Conservation (phyloP, 768 basidiomycete genomes). For the Agrocybe chaxingu region DNA sequence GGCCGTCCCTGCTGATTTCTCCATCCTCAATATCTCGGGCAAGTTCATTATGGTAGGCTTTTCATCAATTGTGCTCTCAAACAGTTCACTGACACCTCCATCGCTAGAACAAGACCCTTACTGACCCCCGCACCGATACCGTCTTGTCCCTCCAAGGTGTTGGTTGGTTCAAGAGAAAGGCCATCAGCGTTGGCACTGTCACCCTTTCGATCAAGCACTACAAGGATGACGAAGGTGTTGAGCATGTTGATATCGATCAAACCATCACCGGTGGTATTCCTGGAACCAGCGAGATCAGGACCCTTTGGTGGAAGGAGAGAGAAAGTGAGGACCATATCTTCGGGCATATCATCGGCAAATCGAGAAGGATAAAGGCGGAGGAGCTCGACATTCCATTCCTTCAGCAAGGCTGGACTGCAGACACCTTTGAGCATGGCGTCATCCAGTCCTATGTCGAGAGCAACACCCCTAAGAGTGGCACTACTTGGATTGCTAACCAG, state of each 20-base stretch:
- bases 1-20: conserved; percentile 63
- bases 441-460: conserved; percentile 51
- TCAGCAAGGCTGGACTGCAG: conserved; percentile 42
- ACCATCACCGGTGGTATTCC: conserved; percentile 60
- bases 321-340: conserved; percentile 59
- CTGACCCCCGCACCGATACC: conserved; percentile 51
- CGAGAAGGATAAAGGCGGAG: conserved; percentile 45
- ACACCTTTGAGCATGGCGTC: conserved; percentile 42
- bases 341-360: conserved; percentile 53
- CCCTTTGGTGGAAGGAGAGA: conserved; percentile 53
- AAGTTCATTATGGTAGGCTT: conserved; percentile 56
- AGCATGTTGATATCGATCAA: conserved; percentile 68
- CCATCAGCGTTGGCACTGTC: conserved; percentile 53
- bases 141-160: conserved; percentile 73
- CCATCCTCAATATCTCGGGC: conserved; percentile 58
- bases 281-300: conserved; percentile 53
- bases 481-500: conserved; percentile 62
- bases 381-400: conserved; percentile 44
- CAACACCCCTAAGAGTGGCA: conserved; percentile 59
- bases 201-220: conserved; percentile 64
- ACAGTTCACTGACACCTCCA: background rate
- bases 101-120: conserved; percentile 63
- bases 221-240: conserved; percentile 54
- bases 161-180: conserved; percentile 65
- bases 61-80: background rate